Base-by-base conservation (phyloP, 805 yeast species). In the Starmerella vitae region DNA sequence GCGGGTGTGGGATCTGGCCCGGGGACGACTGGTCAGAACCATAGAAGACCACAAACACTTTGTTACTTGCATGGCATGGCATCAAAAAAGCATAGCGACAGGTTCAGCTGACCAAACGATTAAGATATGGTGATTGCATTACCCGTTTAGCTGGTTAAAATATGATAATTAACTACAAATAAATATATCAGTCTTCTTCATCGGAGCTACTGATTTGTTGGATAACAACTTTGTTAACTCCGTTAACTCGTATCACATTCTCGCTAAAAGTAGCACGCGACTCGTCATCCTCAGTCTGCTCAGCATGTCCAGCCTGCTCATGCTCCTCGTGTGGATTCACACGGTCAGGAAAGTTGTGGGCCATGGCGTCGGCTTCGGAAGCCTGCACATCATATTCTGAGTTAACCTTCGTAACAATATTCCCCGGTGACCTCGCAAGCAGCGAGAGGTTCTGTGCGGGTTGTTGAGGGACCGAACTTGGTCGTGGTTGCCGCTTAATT, bases 211-310 rank as follows among this genome's bases (percentile, higher is more conserved):
- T 35, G 30, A 43, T 34, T 14, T 45, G 44, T 20, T 37, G 38
- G 31, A 84, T 83, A 44, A 84, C 80, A 3, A 93, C 83, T 64
- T 84, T 84, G 51, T 74, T 76, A 17, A 81, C 80, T 38, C 94
- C 95, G 54, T 78, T 76, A 20, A 79, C 79, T 36, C 77, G 79
- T n/a, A 84, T 74, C 14, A 84, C 77, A 30, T 81, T 74, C 60
- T 84, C 95, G 39, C 81, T 70, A 38, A 84, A 76, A 13, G 25
- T 20, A 5, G 15, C 20, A 14, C 76, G 76, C 9, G 76, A 50
- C 20, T 38, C 42, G 25, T 52, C 52, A 46, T 53, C 39, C 19
- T 17, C 21, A 20, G 24, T 30, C 31, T 37, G 27, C 7, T n/a
- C 35, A 12, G 14, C 30, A 3, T 30, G 19, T 14, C 18, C 25